Conservation (phyloP, 371 early-diverging fungal species). For the Syncephalastrum sp. region DNA sequence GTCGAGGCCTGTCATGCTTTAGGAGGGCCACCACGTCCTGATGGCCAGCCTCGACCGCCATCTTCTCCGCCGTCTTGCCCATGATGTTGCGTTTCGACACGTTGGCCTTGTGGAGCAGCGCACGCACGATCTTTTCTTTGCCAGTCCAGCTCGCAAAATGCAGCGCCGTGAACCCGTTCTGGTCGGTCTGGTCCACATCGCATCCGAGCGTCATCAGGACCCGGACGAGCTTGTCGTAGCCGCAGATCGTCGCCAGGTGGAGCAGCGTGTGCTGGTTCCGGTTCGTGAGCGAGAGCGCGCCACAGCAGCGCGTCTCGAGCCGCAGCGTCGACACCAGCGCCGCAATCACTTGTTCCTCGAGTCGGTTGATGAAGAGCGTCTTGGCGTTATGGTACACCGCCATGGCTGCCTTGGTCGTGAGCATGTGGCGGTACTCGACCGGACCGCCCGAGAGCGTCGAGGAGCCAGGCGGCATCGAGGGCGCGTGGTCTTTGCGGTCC, state of each 20-base stretch:
- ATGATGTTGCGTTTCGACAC: constrained; percentile 22
- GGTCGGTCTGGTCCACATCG: constrained; percentile 40
- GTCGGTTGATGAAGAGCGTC: constrained; percentile 20
- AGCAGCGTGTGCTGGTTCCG: constrained; percentile 45
- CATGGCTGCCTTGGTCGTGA: constrained; percentile 26
- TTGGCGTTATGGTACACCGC: constrained; percentile 41
- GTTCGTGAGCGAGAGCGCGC: constrained; percentile 37
- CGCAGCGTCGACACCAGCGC: constrained; percentile 22
- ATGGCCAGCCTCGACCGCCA: constrained; percentile 41
- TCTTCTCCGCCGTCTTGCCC: constrained; percentile 40
- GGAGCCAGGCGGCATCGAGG: constrained; percentile 4
- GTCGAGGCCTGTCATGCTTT: constrained; percentile 1
- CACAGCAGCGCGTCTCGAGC: constrained; percentile 9
- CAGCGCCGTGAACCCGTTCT: constrained; percentile 55
- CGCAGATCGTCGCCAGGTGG: constrained; percentile 51
- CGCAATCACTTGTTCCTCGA: constrained; percentile 35
- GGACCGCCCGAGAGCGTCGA: constrained; percentile 4
- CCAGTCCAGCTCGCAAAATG: constrained; percentile 65
- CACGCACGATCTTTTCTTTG: constrained; percentile 40
- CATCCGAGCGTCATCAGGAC: constrained; percentile 34
- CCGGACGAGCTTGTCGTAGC: constrained; percentile 31
- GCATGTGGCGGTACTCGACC: constrained; percentile 17
- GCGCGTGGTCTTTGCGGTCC: constrained; percentile 12
- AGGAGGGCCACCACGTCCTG: constrained; percentile 25
- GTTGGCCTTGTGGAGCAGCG: constrained; percentile 28